Evolutionary conservation across 2,329 filamentous ascomycete species (phyloP), one percentile per base, ranked within the genome.

Genomic region (Alternaria ventricosa): DNA sequence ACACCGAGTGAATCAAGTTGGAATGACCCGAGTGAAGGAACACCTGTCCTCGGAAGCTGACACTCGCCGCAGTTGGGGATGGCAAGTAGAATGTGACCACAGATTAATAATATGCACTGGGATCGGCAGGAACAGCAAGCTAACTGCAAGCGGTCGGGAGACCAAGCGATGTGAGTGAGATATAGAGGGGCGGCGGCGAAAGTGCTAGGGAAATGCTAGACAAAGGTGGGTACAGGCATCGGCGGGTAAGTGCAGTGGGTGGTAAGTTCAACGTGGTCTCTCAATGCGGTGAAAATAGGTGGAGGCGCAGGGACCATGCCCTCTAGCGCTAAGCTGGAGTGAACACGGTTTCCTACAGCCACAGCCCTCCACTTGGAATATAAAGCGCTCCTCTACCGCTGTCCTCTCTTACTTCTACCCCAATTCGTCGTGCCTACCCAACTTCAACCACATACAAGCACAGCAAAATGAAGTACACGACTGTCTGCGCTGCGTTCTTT

Each of bases 401-500:
- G 60, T 64, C 58, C 63, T 54, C 57, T 66, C 56, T 59, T 68
- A 68, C 62, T 54, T 60, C 64, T 66, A 62, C 60, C 69, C 57
- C 64, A 12, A 58, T 63, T 28, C 46, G 60, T 61, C 65, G 65
- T 64, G 63, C 64, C 47, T 55, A 45, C 56, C 49, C 57, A 45
- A 46, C 30, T 60, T 53, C 44, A 61, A 61, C 53, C 47, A 61
- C 58, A 64, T 53, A 20, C 61, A 53, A 58, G 57, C 64, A 59
- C 66, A 55, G 55, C 67, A 77, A 57, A 57, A 79, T 79, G 77
- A 76, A 76, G 66, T 78, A 76, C 73, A 72, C 74, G 47, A 74
- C 75, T 57, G 72, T 79, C 69, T 78, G 75, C 69, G 82, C 79
- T 70, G 77, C 71, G 43, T 71, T 84, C 68, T 77, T 85, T 73